Conservation (phyloP, 164 flowering plant species). For the Nelumbo lutea region DNA sequence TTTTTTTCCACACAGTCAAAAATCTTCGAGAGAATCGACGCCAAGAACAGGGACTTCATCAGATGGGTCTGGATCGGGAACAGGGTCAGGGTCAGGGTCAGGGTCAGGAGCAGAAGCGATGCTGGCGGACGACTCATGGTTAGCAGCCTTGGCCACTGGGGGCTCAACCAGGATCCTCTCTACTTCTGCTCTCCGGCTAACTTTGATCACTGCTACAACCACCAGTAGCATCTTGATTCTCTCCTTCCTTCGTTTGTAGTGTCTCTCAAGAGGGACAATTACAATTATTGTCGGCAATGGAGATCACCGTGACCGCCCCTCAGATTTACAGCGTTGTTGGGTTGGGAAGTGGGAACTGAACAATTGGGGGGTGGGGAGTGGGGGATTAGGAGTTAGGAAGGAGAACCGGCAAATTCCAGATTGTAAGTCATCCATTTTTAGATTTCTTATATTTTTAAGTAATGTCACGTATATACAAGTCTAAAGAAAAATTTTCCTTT, state of each 20-base stretch:
- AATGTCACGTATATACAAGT: too few relatives aligned
- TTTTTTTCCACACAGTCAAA: constrained; percentile 42
- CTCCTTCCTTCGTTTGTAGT: constrained; percentile 26
- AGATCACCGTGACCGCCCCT: neutral
- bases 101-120: constrained; percentile 20
- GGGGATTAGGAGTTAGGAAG: too few relatives aligned
- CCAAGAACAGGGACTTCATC: constrained; percentile 12
- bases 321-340: neutral
- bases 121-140: constrained; percentile 73
- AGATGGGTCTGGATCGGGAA: neutral
- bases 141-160: constrained; percentile 81
- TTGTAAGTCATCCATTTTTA: too few relatives aligned
- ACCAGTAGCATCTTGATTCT: constrained; percentile 14
- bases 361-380: neutral
- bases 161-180: constrained; percentile 34
- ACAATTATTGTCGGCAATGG: neutral
- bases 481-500: too few relatives aligned
- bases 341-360: neutral
- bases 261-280: neutral
- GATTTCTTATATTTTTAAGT: too few relatives aligned
- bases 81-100: constrained; percentile 6
- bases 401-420: too few relatives aligned
- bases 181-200: constrained; percentile 8
- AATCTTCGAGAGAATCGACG: constrained; percentile 39
- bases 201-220: constrained; percentile 15